Conservation (phyloP, 352 stramenopile genomes). For the Phytophthora constricta region DNA sequence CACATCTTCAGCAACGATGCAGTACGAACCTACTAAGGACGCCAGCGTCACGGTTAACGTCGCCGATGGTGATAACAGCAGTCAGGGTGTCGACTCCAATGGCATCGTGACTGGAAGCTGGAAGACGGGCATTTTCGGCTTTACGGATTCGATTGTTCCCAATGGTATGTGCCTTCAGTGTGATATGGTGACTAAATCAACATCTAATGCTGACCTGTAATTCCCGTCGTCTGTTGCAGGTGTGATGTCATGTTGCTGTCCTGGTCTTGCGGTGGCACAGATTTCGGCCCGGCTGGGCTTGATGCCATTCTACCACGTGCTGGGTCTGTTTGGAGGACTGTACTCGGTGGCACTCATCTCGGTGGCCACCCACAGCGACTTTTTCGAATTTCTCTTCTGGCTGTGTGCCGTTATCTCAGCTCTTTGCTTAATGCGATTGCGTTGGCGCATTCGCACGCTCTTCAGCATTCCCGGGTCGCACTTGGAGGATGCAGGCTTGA, state of each 20-base stretch:
- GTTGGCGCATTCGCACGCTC: slow-evolving; percentile 64
- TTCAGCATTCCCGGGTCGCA: slow-evolving; percentile 72
- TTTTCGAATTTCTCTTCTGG: slow-evolving; percentile 59
- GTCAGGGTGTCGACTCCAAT: slow-evolving; percentile 66
- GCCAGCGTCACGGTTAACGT: slow-evolving; percentile 54
- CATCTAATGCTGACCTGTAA: neutral
- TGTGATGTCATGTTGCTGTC: slow-evolving; percentile 74
- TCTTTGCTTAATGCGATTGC: slow-evolving; percentile 56
- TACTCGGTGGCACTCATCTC: slow-evolving; percentile 62
- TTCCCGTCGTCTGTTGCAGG: slow-evolving; percentile 31
- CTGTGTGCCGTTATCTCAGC: slow-evolving; percentile 42
- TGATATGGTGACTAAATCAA: neutral
- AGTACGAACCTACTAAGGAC: slow-evolving; percentile 63
- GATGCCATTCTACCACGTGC: slow-evolving; percentile 61
- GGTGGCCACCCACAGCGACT: slow-evolving; percentile 33
- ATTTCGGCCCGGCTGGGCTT: slow-evolving; percentile 67
- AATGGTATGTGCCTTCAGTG: slow-evolving; percentile 52
- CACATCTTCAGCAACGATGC: slow-evolving; percentile 44
- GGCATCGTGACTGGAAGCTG: slow-evolving; percentile 75
- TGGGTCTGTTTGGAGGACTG: slow-evolving; percentile 53
- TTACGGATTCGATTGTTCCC: slow-evolving; percentile 66
- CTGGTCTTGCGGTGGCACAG: slow-evolving; percentile 65
- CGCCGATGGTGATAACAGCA: slow-evolving; percentile 36
- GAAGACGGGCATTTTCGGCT: slow-evolving; percentile 80
- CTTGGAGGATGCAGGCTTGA: slow-evolving; percentile 52